Evolutionary conservation across 805 yeast species (phyloP).

Genomic region (Starmerella apicola): DNA sequence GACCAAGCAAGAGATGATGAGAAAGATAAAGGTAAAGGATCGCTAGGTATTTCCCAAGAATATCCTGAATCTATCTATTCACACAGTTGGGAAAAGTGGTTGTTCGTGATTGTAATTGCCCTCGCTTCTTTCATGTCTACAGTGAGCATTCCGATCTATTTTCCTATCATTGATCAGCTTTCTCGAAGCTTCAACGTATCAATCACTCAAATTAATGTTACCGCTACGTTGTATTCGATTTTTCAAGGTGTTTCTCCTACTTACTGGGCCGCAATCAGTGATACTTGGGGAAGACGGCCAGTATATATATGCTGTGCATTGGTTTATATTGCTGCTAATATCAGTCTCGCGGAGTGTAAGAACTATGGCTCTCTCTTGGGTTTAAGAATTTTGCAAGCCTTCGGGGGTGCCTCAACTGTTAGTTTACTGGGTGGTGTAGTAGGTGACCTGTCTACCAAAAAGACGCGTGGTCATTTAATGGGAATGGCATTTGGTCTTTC

Average conservation of each 20-base stretch:
- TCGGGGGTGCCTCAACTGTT: constrained; percentile 63
- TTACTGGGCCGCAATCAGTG: constrained; percentile 56
- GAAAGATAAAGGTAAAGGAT: no score
- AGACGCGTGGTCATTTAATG: constrained; percentile 56
- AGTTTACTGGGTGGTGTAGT: constrained; percentile 58
- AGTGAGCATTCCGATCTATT: constrained; percentile 62
- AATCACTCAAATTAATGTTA: constrained; percentile 48
- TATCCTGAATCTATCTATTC: constrained; percentile 5
- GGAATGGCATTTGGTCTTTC: constrained; percentile 56
- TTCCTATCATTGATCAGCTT: constrained; percentile 58
- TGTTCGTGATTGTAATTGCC: constrained; percentile 9
- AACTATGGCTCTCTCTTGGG: constrained; percentile 51
- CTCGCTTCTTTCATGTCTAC: constrained; percentile 34
- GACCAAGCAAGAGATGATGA: no score
- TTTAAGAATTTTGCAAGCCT: constrained; percentile 63
- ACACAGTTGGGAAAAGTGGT: constrained; percentile 12
- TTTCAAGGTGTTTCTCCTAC: constrained; percentile 72
- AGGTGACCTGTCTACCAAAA: constrained; percentile 58
- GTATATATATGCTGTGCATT: constrained; percentile 42
- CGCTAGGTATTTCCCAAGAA: no score
- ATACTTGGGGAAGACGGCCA: constrained; percentile 61
- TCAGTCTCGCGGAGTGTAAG: constrained; percentile 51
- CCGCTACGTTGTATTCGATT: constrained; percentile 64
- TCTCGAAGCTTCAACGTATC: constrained; percentile 42
- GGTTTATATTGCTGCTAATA: constrained; percentile 46